Conservation (phyloP, 352 stramenopile genomes). For the Phytopythium ostracodes region DNA sequence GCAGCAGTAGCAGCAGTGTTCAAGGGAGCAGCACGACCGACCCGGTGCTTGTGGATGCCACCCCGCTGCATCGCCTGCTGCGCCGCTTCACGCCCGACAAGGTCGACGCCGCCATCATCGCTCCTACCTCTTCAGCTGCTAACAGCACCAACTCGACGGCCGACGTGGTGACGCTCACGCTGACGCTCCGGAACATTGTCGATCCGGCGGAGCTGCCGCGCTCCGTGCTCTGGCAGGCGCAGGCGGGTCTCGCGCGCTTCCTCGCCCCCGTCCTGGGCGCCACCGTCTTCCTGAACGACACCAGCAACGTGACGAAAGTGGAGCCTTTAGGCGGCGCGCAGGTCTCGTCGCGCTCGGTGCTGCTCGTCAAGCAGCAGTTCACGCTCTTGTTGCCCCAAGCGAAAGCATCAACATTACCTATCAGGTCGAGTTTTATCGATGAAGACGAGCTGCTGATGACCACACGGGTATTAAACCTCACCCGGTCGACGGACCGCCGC, state of each 20-base stretch:
- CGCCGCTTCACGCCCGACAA: slow-evolving; percentile 2
- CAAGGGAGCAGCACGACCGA: background rate
- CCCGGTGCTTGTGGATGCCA: background rate
- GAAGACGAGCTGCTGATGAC: slow-evolving; percentile 10
- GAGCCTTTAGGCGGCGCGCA: slow-evolving; percentile 18
- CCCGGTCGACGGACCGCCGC: slow-evolving; percentile 12
- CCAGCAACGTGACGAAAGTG: slow-evolving; percentile 21
- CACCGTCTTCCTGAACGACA: background rate
- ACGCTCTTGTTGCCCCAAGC: slow-evolving; percentile 15
- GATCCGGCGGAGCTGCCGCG: slow-evolving; percentile 26
- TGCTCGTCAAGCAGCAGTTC: slow-evolving; percentile 44
- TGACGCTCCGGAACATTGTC: slow-evolving; percentile 42
- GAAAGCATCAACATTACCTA: background rate
- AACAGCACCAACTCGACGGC: background rate
- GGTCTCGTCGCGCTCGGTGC: slow-evolving; percentile 18
- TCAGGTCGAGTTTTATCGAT: slow-evolving; percentile 15
- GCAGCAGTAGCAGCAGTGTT: background rate
- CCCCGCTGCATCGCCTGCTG: slow-evolving; percentile 2
- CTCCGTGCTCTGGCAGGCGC: slow-evolving; percentile 42
- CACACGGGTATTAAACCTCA: slow-evolving; percentile 2
- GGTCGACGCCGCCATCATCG: background rate
- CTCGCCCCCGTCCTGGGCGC: slow-evolving; percentile 17
- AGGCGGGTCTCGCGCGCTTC: slow-evolving; percentile 37
- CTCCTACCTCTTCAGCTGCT: background rate
- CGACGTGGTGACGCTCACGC: slow-evolving; percentile 23